Percentiles rank a stretch among this genome's conserved stretches.
Evolutionary conservation across 108 stramenopile genomes (phyloP).

Genomic region (Epithemia pelagica): DNA sequence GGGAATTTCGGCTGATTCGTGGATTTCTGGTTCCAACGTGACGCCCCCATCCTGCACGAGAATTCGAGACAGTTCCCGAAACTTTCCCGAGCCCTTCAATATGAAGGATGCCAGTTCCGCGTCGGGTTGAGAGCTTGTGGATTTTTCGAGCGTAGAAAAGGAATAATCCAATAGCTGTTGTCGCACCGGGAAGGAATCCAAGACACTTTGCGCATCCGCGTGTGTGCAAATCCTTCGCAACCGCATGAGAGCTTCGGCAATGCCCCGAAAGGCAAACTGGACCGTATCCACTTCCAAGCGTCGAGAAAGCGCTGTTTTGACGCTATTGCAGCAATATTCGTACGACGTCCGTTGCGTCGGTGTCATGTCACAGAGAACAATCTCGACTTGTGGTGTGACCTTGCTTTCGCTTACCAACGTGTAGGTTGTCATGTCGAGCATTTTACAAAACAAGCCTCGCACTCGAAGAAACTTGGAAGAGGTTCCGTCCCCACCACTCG

Average conservation of each 20-base stretch:
- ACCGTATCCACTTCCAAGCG: conserved; percentile 6
- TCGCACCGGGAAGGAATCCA: neutral
- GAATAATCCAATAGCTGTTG: neutral
- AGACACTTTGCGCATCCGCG: neutral
- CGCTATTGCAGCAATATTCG: conserved; percentile 33
- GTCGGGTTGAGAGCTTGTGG: conserved; percentile 38
- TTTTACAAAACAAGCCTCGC: neutral
- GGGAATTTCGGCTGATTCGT: neutral
- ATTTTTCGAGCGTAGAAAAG: neutral
- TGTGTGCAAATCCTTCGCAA: conserved; percentile 34
- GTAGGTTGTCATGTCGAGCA: neutral
- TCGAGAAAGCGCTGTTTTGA: conserved; percentile 31
- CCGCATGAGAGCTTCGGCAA: conserved; percentile 22
- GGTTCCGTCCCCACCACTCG: no score
- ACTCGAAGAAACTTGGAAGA: neutral
- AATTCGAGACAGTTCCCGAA: conserved; percentile 50
- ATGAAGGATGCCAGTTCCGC: conserved; percentile 31
- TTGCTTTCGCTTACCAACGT: neutral
- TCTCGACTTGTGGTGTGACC: conserved; percentile 7
- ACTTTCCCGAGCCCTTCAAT: conserved; percentile 51
- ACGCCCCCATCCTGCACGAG: conserved; percentile 39
- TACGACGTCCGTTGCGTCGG: conserved; percentile 36
- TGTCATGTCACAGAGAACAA: conserved; percentile 34
- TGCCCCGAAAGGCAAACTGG: conserved; percentile 1
- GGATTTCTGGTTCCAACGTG: neutral